Conservation (phyloP, 768 basidiomycete species). For the Leccinum rimulosum region DNA sequence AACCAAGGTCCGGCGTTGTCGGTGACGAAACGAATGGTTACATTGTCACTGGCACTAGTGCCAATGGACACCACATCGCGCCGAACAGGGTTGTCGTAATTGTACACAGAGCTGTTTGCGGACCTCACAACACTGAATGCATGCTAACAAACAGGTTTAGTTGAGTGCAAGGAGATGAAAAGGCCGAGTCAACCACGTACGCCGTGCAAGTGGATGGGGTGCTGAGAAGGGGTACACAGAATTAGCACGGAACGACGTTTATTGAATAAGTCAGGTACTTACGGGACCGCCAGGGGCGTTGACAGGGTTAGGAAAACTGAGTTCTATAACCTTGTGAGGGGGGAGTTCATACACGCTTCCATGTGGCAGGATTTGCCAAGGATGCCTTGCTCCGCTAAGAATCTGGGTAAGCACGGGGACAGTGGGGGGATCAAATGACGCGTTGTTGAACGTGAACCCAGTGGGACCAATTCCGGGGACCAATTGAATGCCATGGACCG, state of each 20-base stretch:
- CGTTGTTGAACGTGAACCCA: constrained; percentile 26
- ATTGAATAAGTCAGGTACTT: constrained; percentile 9
- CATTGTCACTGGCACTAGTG: constrained; percentile 35
- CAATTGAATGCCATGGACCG: constrained; percentile 38
- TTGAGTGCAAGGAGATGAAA: not conserved
- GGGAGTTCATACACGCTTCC: constrained; percentile 50
- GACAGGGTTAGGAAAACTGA: constrained; percentile 39
- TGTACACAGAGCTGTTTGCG: constrained; percentile 28
- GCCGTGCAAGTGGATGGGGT: constrained; percentile 43
- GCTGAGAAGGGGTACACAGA: constrained; percentile 17
- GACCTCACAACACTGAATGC: constrained; percentile 36
- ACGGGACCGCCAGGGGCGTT: constrained; percentile 31
- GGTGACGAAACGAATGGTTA: constrained; percentile 57
- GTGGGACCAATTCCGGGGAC: not conserved
- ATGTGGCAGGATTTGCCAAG: constrained; percentile 46
- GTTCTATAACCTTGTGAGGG: constrained; percentile 42
- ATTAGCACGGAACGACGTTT: constrained; percentile 1
- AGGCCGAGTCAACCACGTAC: constrained; percentile 22
- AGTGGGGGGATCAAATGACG: constrained; percentile 37
- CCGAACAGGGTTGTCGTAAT: constrained; percentile 37
- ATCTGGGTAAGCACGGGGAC: constrained; percentile 60
- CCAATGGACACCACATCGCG: constrained; percentile 35
- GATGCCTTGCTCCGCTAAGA: constrained; percentile 47
- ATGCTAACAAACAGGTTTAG: constrained; percentile 25
- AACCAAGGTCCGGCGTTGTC: constrained; percentile 69